Evolutionary conservation across 805 yeast genomes (phyloP), one percentile per base, ranked within the genome.

Genomic region (Metschnikowia lunata): DNA sequence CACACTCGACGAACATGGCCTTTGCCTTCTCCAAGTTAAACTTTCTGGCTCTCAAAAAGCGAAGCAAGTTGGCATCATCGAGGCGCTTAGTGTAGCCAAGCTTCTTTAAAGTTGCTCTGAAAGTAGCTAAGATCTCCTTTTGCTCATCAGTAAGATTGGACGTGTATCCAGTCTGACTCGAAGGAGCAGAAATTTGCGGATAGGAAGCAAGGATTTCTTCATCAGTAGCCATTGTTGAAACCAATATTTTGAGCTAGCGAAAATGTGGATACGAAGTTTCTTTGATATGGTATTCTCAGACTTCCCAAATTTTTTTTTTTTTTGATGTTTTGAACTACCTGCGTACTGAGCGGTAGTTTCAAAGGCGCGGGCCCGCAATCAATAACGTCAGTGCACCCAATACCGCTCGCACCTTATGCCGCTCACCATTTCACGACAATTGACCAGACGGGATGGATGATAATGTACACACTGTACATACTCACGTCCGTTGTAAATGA

Each of bases 41-140:
- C 75, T 89, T 90, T 69, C 99, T 82, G 8, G 99, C 99, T 61
- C 98, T 81, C 51, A 93, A 73, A 67, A 93, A 93, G 57, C 99
- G 82, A 52, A 79, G 73, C 51, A 85, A 69, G 4, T 93, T 77
- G 12, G 96, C 88, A 58, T 88, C 96, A 64, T 93, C 99, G 43
- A 87, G 66, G 57, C 98, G 82, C 41, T 79, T 75, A n/a, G 72
- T 74, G 69, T 74, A 88, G 6, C 95, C 96, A 41, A 69, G 75
- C 10, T 74, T 83, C 46, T 65, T 66, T 50, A 90, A 73, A 38
- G 74, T 68, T 14, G 68, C 72, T 55, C 83, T 79, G 45, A 93
- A 67, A 51, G 78, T 74, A 36, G 69, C 74, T 48, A 91, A 67
- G 26, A 76, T 74, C 28, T 69, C 65, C 61, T 76, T 70, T 67